Percentiles rank a stretch among this genome's conserved stretches.
phyloP scores from a whole-genome alignment of 2,329 filamentous ascomycete species.

The Calonectria ilicicola region DNA sequence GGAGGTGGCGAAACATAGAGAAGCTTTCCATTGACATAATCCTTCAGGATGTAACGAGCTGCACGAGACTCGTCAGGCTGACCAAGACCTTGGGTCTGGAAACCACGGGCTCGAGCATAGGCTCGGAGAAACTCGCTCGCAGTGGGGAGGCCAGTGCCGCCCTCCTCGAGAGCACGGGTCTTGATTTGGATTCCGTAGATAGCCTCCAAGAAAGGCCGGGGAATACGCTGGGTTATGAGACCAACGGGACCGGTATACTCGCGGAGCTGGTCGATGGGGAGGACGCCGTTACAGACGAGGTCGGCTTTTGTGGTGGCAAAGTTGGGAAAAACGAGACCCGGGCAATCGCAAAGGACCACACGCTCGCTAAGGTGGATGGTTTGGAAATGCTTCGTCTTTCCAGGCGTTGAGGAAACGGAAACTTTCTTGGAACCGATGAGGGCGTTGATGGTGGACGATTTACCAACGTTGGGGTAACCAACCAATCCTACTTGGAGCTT shows the following conservation, averaged over 20 bases:
- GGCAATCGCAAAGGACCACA: slow-evolving; percentile 96
- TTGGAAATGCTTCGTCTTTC: slow-evolving; percentile 99
- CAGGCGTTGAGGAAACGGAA: slow-evolving; percentile 95
- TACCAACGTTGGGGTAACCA: slow-evolving; percentile 98
- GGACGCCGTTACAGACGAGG: slow-evolving; percentile 91
- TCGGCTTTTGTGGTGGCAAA: slow-evolving; percentile 97
- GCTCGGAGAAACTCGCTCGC: slow-evolving; percentile 86
- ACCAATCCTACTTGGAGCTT: slow-evolving; percentile 94
- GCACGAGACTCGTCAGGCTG: slow-evolving; percentile 95
- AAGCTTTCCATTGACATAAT: slow-evolving; percentile 97
- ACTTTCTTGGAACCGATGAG: slow-evolving; percentile 99
- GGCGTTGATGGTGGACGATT: slow-evolving; percentile 99
- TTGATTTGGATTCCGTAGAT: slow-evolving; percentile 93
- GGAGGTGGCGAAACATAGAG: slow-evolving; percentile 93
- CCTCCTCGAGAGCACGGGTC: slow-evolving; percentile 86
- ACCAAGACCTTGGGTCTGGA: slow-evolving; percentile 88
- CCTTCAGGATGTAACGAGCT: slow-evolving; percentile 90
- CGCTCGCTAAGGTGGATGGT: slow-evolving; percentile 93
- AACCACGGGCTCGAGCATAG: slow-evolving; percentile 90
- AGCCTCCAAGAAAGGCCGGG: slow-evolving; percentile 88
- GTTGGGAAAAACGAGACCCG: slow-evolving; percentile 98
- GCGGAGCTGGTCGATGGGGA: slow-evolving; percentile 95
- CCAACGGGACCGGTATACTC: slow-evolving; percentile 90
- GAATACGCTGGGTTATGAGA: slow-evolving; percentile 87
- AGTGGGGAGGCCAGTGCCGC: slow-evolving; percentile 88